These are phyloP conservation scores for Xylaria cubensis DNA, from an alignment of 495 filamentous ascomycete genomes.

Conservation along the genomic window DNA sequence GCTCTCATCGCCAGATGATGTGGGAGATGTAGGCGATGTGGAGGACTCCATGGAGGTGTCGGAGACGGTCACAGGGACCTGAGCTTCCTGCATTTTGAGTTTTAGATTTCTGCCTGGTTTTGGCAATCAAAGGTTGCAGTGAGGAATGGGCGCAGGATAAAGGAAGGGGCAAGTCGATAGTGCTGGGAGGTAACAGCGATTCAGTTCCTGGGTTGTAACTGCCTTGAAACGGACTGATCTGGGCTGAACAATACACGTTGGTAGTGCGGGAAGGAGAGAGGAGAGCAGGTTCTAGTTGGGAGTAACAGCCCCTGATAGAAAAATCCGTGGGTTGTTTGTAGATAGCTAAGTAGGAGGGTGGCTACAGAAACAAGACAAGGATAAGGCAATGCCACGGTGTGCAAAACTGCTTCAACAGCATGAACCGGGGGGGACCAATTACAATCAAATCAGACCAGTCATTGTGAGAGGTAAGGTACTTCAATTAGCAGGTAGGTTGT, in stretches of 20 bases:
- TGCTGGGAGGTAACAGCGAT: background rate
- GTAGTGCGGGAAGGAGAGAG: constrained; percentile 2
- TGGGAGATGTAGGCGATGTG: constrained; percentile 18
- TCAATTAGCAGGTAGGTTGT: constrained; percentile 4
- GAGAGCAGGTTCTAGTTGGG: background rate
- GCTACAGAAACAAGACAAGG: background rate
- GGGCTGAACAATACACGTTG: background rate
- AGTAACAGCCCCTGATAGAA: background rate
- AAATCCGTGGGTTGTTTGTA: background rate
- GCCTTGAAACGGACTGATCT: background rate
- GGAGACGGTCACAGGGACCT: background rate
- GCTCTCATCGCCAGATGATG: constrained; percentile 35
- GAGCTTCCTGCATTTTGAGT: constrained; percentile 14
- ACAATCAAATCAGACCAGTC: background rate
- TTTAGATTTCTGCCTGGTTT: background rate
- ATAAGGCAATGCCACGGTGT: background rate
- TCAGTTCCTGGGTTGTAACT: background rate
- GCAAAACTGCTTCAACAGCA: background rate
- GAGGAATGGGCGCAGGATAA: background rate
- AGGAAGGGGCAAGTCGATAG: constrained; percentile 13
- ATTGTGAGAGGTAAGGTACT: constrained; percentile 2
- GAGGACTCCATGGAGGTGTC: constrained; percentile 8
- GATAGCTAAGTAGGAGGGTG: background rate
- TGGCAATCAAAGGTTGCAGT: background rate
- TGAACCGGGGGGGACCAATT: constrained; percentile 19